Evolutionary conservation across 2,329 filamentous ascomycete genomes (phyloP).

Genomic region (Scedosporium boydii): DNA sequence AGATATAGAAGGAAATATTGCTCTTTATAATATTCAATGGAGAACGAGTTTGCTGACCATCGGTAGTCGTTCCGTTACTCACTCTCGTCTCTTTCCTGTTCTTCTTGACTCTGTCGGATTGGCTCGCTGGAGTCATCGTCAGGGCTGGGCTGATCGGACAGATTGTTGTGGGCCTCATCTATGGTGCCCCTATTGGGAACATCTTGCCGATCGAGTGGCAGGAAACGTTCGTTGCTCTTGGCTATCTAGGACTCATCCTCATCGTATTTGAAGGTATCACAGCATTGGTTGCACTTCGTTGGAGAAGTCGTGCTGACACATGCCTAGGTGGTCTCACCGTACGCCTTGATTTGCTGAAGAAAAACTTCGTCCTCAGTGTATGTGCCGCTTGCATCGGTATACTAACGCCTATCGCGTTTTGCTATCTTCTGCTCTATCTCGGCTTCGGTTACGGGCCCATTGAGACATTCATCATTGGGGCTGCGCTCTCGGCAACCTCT

Average conservation of each 20-base stretch:
- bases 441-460: conserved; percentile 28
- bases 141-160: conserved; percentile 36
- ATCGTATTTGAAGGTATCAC: conserved; percentile 35
- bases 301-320: not conserved
- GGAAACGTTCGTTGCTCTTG: conserved; percentile 33
- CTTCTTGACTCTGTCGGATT: conserved; percentile 30
- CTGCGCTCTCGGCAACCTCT: conserved; percentile 22
- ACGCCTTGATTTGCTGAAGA: conserved; percentile 33
- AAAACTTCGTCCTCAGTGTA: conserved; percentile 31
- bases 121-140: conserved; percentile 28
- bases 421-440: conserved; percentile 30
- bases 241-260: conserved; percentile 37
- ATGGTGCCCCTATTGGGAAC: conserved; percentile 32
- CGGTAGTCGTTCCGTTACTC: conserved; percentile 27
- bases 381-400: conserved; percentile 33
- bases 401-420: conserved; percentile 33
- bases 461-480: conserved; percentile 17
- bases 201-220: conserved; percentile 32
- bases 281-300: not conserved
- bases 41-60: not conserved
- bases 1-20: not conserved
- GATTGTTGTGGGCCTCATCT: conserved; percentile 35
- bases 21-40: not conserved
- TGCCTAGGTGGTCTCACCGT: conserved; percentile 28
- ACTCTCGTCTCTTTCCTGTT: conserved; percentile 34